Evolutionary conservation across 2,329 filamentous ascomycete genomes (phyloP), one percentile per base, ranked within the genome.

Genomic region (Paraconiothyrium sp.): DNA sequence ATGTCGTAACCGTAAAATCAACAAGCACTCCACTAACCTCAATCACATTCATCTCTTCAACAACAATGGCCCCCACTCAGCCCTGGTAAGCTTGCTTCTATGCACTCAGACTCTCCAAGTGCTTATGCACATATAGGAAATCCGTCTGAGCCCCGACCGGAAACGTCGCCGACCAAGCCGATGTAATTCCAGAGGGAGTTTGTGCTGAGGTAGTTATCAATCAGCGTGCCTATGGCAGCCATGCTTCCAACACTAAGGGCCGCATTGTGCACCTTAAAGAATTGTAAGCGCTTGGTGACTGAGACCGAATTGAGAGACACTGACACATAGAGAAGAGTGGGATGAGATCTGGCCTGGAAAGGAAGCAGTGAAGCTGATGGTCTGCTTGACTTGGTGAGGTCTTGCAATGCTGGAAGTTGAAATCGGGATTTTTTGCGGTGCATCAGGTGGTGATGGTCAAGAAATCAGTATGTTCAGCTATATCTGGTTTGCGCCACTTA

Each of bases 21-120:
- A 30, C 24, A 34, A 49, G 5, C 8, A 49, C 24, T 22, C 27
- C 4, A 22, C n/a, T 16, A 46, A 46, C 10, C 16, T 20, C n/a
- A 35, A 47, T 13, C n/a, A 13, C 39, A 37, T 16, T 41, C 5
- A 39, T 50, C 49, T 7, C 49, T 30, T n/a, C 47, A 2, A 16
- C 11, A 14, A 56, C n/a, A 48, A 56, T 56, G 54, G 79, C 7
- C 77, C 63, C 30, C 27, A 90, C 72, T 89, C 84, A 22, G 92
- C 79, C 50, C 76, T 80, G 52, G 79, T 81, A 61, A 80, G 79
- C 59, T 70, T 65, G 16, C 43, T 24, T 13, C 6, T 11, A 24
- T 13, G 11, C 43, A 24, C n/a, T 24, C 20, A 7, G 2, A 4
- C 43, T 78, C 59, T 75, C 80, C 46, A 80, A 79, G 59, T 80